Conservation (phyloP, 1,139 yeast genomes). For the Kodamaea sp. region DNA sequence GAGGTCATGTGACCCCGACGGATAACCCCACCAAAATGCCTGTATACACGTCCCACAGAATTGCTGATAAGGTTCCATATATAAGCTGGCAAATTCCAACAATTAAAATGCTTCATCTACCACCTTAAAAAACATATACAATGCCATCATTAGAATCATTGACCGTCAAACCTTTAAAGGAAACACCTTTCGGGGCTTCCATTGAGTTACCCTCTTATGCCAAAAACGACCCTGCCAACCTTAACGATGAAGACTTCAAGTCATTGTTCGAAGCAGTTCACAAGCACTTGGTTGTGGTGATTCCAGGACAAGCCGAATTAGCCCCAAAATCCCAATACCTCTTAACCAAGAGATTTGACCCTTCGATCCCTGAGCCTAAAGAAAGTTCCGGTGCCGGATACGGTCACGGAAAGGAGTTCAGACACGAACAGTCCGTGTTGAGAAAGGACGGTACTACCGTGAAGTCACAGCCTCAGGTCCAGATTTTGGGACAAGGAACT, state of each 20-base stretch:
- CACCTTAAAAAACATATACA: too few relatives aligned
- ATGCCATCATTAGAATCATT: conserved; percentile 25
- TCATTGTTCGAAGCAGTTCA: conserved; percentile 64
- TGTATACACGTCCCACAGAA: too few relatives aligned
- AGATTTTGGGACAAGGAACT: conserved; percentile 80
- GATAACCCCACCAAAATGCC: too few relatives aligned
- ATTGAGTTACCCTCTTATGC: conserved; percentile 65
- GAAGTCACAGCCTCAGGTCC: conserved; percentile 83
- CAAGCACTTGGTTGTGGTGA: conserved; percentile 66
- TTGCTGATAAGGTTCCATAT: too few relatives aligned
- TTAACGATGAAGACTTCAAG: conserved; percentile 64
- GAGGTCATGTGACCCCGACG: too few relatives aligned
- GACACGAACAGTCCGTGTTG: conserved; percentile 74
- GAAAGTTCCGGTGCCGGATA: conserved; percentile 56
- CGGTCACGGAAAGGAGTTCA: conserved; percentile 84
- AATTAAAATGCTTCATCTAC: too few relatives aligned
- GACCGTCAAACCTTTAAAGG: conserved; percentile 49
- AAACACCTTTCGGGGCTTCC: conserved; percentile 65
- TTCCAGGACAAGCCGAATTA: conserved; percentile 67
- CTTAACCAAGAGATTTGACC: conserved; percentile 75
- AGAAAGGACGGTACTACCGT: conserved; percentile 79
- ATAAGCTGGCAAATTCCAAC: too few relatives aligned
- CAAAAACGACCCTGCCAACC: conserved; percentile 68
- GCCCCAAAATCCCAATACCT: conserved; percentile 73
- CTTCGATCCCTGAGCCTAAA: conserved; percentile 56